phyloP scores from a whole-genome alignment of 1,284 basidiomycete genomes.

The Apiotrichum laibachii region DNA sequence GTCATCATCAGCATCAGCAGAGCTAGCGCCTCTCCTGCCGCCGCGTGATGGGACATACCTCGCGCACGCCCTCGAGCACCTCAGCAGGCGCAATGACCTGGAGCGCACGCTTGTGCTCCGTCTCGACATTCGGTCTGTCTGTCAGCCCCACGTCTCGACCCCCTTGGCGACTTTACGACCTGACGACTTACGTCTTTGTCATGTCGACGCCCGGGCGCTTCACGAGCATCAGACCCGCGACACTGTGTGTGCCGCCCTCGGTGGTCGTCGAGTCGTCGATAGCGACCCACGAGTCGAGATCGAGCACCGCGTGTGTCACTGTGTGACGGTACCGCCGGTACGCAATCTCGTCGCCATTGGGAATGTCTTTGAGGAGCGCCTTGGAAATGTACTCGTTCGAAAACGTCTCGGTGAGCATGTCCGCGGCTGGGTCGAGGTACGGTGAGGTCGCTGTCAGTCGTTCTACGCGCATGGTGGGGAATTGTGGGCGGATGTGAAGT shows the following conservation, averaged over 20 bases:
- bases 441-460: constrained; percentile 1
- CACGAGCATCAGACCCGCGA: not conserved
- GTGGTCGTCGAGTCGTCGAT: not conserved
- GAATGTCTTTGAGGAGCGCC: not conserved
- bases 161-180: not conserved
- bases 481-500: not conserved
- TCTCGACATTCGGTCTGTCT: not conserved
- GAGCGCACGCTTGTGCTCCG: constrained; percentile 2
- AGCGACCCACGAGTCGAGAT: constrained; percentile 3
- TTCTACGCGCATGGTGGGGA: not conserved
- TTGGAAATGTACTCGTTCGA: constrained; percentile 2
- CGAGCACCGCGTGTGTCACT: constrained; percentile 2
- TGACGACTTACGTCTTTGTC: not conserved
- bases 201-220: constrained; percentile 4
- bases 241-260: not conserved
- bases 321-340: constrained; percentile 1
- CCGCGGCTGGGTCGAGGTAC: not conserved
- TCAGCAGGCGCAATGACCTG: not conserved
- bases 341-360: constrained; percentile 2
- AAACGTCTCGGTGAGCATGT: not conserved
- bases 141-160: not conserved
- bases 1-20: not conserved
- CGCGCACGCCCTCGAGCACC: not conserved
- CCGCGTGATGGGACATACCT: not conserved
- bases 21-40: no score